These are phyloP conservation scores for Sclerotinia sclerotiorum DNA, from an alignment of 2,329 filamentous ascomycete species.

Conservation along the genomic window DNA sequence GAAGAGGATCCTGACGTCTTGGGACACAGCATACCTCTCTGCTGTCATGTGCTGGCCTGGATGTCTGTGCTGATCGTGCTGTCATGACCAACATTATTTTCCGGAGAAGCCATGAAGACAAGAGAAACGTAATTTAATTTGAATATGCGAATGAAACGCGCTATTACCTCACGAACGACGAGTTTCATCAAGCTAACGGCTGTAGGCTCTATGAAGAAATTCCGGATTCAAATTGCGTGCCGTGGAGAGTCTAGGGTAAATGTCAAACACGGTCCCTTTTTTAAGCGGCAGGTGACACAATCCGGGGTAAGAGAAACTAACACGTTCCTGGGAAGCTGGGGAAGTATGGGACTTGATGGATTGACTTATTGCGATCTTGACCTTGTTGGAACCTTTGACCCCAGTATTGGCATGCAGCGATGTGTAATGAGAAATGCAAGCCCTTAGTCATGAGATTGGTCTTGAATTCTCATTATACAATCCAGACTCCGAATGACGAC, in stretches of 20 bases:
- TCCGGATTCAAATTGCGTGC: conserved; percentile 23
- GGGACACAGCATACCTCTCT: conserved; percentile 39
- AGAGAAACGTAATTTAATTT: conserved; percentile 33
- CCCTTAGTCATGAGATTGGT: conserved; percentile 36
- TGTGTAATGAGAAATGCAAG: conserved; percentile 36
- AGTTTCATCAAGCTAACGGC: conserved; percentile 17
- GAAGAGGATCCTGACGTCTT: conserved; percentile 64
- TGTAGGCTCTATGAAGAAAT: conserved; percentile 19
- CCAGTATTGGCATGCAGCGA: conserved; percentile 20
- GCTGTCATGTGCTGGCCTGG: conserved; percentile 30
- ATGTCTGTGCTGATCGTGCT: conserved; percentile 20
- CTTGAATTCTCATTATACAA: conserved; percentile 13
- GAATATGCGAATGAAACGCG: conserved; percentile 25
- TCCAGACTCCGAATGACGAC: conserved; percentile 15
- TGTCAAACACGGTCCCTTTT: conserved; percentile 16
- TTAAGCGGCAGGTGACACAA: conserved; percentile 32
- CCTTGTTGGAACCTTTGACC: conserved; percentile 1
- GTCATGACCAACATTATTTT: conserved; percentile 23
- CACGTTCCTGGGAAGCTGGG: conserved; percentile 19
- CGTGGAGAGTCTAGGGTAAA: conserved; percentile 15
- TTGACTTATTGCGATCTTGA: conserved; percentile 1
- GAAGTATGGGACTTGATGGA: conserved; percentile 10
- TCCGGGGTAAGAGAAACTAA: conserved; percentile 32
- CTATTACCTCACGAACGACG: conserved; percentile 15
- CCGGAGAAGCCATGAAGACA: conserved; percentile 28